Evolutionary conservation across 495 filamentous ascomycete species (phyloP), one percentile per base, ranked within the genome.

Genomic region (Penicillium daleae): DNA sequence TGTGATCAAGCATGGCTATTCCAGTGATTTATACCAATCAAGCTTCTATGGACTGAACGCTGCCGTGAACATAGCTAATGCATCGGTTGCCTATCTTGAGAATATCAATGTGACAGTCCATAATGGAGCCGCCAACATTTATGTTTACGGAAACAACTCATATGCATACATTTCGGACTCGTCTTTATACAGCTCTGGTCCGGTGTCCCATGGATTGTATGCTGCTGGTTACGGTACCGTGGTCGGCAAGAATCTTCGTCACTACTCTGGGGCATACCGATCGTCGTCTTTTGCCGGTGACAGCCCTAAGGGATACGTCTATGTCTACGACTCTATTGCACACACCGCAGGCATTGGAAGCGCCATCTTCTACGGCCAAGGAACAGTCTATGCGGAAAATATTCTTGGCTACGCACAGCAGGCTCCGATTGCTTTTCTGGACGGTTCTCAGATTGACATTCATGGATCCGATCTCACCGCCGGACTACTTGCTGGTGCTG

Each of bases 271-370:
- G 0, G 64, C 46, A 32, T 27, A 63, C 21, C 64, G 64, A 17
- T 63, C 37, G 0, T 66, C 60, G 2, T 48, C 60, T 3, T 66
- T 66, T 56, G 48, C 64, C 5, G 60, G 64, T 13, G 64, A 66
- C 56, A 59, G 48, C 35, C 64, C 64, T 2, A 54, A 53, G 19
- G 64, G 60, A 10, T 62, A 63, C 33, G 31, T 66, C n/a, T 52
- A 63, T 44, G 56, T 66, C 4, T 49, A 42, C 48, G 64, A 66
- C 26, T 42, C 60, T 2, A 27, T 60, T 32, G 55, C 64, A 2
- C 59, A 66, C 56, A 63, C 60, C 22, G 64, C 64, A 2, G 64
- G 60, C 0, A 52, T 66, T 19, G 64, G 64, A 5, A 63, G 60
- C 50, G 64, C 64, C 1, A 66, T 56, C 15, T 59, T 66, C 40